phyloP scores from a whole-genome alignment of 805 yeast genomes.

The Sugiyamaella qingdaonensis region DNA sequence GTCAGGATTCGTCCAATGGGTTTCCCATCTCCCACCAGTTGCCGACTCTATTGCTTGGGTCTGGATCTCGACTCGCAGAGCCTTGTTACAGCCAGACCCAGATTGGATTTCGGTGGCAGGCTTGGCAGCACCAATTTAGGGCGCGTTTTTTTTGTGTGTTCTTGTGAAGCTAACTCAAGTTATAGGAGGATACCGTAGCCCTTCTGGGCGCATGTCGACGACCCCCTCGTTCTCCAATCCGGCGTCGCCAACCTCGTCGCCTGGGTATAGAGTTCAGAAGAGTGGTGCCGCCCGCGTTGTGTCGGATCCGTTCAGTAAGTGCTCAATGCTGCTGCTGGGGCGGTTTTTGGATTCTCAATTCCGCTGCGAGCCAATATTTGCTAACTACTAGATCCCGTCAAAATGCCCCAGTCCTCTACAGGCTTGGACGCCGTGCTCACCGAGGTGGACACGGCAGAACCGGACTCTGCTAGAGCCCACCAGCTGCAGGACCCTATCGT shows the following conservation, averaged over 20 bases:
- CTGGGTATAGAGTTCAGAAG: not conserved
- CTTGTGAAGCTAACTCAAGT: not conserved
- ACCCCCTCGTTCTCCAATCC: slow-evolving; percentile 9
- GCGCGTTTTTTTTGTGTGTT: not conserved
- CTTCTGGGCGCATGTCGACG: slow-evolving; percentile 2
- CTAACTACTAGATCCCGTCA: too few relatives aligned
- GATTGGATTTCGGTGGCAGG: too few relatives aligned
- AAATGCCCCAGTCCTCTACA: too few relatives aligned
- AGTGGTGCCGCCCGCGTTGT: not conserved
- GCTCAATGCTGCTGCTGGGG: not conserved
- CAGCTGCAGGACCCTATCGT: slow-evolving; percentile 8
- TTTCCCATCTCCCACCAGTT: too few relatives aligned
- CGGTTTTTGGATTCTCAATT: not conserved
- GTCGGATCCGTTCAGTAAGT: not conserved
- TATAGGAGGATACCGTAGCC: not conserved
- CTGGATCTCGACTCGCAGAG: too few relatives aligned
- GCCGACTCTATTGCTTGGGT: too few relatives aligned
- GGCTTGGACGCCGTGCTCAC: too few relatives aligned
- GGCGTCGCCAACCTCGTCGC: slow-evolving; percentile 9
- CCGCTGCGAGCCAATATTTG: not conserved
- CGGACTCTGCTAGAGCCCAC: not conserved
- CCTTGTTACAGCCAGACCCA: too few relatives aligned
- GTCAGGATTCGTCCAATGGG: not conserved
- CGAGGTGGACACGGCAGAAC: too few relatives aligned
- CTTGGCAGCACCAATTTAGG: not conserved